Conservation (phyloP, 1,139 yeast genomes). For the Geotrichum australiense region DNA sequence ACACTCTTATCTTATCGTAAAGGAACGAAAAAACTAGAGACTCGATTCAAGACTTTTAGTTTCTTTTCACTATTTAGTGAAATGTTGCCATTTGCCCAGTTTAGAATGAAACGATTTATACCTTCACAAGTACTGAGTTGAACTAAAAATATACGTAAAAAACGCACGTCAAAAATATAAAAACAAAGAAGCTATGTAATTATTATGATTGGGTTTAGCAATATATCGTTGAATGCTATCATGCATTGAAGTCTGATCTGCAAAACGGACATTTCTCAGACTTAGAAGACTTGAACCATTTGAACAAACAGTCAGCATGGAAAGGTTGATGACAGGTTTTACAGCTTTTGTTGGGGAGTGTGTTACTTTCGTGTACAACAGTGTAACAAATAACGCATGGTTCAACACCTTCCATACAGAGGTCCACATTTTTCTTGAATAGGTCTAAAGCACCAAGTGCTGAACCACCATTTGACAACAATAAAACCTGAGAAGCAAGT, state of each 20-base stretch:
- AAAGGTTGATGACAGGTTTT: slow-evolving; percentile 87
- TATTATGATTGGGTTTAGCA: too few species aligned
- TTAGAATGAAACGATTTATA: too few species aligned
- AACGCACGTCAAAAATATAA: not conserved
- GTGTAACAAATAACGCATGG: slow-evolving; percentile 97
- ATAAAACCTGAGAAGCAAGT: slow-evolving; percentile 59
- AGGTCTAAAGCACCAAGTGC: slow-evolving; percentile 75
- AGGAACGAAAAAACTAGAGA: too few species aligned
- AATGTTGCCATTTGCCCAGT: too few species aligned
- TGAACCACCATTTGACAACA: slow-evolving; percentile 36
- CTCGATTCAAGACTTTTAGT: too few species aligned
- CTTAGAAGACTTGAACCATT: slow-evolving; percentile 95
- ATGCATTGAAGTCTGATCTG: too few species aligned
- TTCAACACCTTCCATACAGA: slow-evolving; percentile 81
- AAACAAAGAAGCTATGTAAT: too few species aligned
- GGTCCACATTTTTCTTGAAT: slow-evolving; percentile 69
- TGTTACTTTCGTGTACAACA: slow-evolving; percentile 80
- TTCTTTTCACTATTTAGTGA: too few species aligned
- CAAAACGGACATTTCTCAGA: slow-evolving; percentile 92
- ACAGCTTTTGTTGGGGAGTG: slow-evolving; percentile 84
- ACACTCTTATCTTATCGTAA: too few species aligned
- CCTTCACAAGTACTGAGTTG: too few species aligned
- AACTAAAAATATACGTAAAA: too few species aligned
- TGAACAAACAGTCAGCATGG: slow-evolving; percentile 94
- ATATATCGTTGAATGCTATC: slow-evolving; percentile 36